Base-by-base conservation (phyloP, 2,329 filamentous ascomycete species). In the Talaromyces sp. region DNA sequence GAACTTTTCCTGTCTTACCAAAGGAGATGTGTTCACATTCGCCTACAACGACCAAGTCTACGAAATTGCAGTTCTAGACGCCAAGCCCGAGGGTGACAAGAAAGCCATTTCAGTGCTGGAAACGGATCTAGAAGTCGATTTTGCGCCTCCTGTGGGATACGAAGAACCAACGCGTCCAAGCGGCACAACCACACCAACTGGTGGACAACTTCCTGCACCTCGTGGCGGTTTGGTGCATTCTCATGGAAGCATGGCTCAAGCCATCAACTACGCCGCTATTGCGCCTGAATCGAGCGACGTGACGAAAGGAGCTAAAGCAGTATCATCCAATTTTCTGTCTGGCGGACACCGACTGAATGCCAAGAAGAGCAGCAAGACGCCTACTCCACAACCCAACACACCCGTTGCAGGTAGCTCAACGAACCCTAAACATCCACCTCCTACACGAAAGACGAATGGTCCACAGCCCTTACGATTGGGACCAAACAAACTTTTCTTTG, bases 231-330 rank as follows among this genome's bases (percentile, higher is more conserved):
- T 88, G 15, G 74, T 97, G 22, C 91, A 95, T 73, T 85, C 81
- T 61, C 89, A 96, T 66, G 94, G 94, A 10, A 92, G 87, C 61
- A 99, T 99, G 94, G 92, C 94, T 0, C 91, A 96, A 67, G 85
- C 91, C n/a, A 97, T 99, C 79, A 97, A 97, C 78, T 99, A 97
- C 75, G 84, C 85, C 54, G 84, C 91, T 33, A 96, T 99, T 64
- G 90, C 91, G 0, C 92, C 94, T 1, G 86, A 86, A 3, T 83
- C 89, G 6, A 84, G 81, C 2, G 81, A 85, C 13, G 86, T 84
- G 13, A 84, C 83, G 5, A 79, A 80, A 8, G 85, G 84, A 37
- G 83, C 84, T 10, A 81, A 80, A 64, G 83, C 84, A 4, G 80
- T 82, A 2, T 83, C 87, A 0, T 92, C 90, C 1, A 88, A 94